Base-by-base conservation (phyloP, 1,139 yeast species). In the Pichia norvegensis region DNA sequence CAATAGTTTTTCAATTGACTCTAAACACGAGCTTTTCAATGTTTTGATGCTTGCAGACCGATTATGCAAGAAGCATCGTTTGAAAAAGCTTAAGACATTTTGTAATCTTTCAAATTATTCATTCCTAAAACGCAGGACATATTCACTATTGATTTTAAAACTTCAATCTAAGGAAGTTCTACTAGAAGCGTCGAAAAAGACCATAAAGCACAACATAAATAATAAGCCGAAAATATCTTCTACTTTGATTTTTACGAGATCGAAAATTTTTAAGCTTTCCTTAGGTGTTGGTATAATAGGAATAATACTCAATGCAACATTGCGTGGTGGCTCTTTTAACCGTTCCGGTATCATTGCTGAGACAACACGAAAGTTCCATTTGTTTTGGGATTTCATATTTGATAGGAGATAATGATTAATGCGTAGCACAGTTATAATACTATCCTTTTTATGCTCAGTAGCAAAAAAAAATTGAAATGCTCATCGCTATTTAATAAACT, bases 1-100 rank as follows among this genome's bases (percentile, higher is more conserved):
- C 31, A 27, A 27, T 4, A 14, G 14, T 10, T 27, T 27, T 10
- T 27, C 31, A 5, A 7, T 2, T 1, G 16, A 76, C 66, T 49
- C 55, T 45, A 19, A 50, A 31, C 44, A 48, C 5, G 71, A 67
- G 36, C 52, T 75, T 35, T 61, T 60, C 29, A 61, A 61, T 38
- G 68, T 76, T n/a, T 54, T 76, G 33, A 63, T 64, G 44, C 50
- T 58, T 33, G 64, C 80, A 1, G 56, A 61, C 20, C 42, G 44
- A 3, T 60, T 70, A 39, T 59, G 67, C 42, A 62, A 64, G 19
- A 51, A 52, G 2, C 63, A 55, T 45, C 73, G 73, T 1, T 47
- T 58, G 7, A 14, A 22, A 0, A 27, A 37, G 6, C 39, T 64
- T n/a, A 44, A 41, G 8, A 14, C 47, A 1, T 49, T 50, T 35